Base-by-base conservation (phyloP, 768 basidiomycete genomes). In the Rhodotorula babjevae region DNA sequence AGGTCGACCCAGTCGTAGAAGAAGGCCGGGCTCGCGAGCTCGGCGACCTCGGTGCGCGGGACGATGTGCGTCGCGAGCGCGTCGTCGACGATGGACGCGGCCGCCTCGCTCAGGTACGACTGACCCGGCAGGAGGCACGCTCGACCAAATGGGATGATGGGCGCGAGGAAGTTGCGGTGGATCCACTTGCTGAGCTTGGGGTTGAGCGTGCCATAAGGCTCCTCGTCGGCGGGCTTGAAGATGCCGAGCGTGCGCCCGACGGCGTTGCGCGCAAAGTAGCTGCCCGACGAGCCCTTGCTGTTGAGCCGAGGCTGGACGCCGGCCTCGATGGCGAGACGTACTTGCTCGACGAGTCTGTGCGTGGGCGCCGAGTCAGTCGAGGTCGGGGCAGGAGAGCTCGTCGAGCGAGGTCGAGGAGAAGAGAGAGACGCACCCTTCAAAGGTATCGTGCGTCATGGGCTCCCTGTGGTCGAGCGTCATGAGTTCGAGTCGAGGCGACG, bases 1-100 rank as follows among this genome's bases (percentile, higher is more conserved):
- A 91, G 84, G 77, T 94, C 92, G 42, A 92, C 82, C 91, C 91
- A 94, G 78, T 92, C 90, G 76, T 94, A 95, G 81, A 90, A 95
- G 81, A 95, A 95, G 11, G 91, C 90, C 87, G 87, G 87, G 79
- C 89, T 91, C 19, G 91, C 89, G 55, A 95, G 82, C 1, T 89
- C 88, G 29, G 91, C 91, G 5, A 94, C 83, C 75, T 91, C 87
- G 0, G 93, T 95, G 27, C 87, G 87, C 61, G 93, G 93, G 15
- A 95, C 93, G 68, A 95, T 91, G 76, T 90, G 82, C 21, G 93
- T 82, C 53, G 86, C 83, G 50, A 95, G 83, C 19, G 90, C 85
- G 55, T 85, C 83, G 78, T 93, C 92, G 15, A 95, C 82, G 57
- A 93, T 80, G 15, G 90, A 93, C 44, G 92, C 93, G 2, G 92